Conservation (phyloP, 2,329 filamentous ascomycete genomes). For the Neonectria neomacrospora region DNA sequence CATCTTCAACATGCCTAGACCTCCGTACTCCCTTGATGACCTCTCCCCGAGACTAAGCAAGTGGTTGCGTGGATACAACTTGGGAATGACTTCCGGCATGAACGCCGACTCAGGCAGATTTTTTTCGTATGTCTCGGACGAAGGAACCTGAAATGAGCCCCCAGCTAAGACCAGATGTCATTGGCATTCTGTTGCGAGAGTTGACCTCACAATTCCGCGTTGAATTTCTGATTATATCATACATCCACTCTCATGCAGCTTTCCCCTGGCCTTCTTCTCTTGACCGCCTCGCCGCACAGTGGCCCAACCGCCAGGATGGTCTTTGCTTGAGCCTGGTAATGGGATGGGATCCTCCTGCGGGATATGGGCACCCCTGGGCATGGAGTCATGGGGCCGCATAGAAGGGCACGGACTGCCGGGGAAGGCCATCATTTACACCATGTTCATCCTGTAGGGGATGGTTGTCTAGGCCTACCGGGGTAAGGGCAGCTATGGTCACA, state of each 20-base stretch:
- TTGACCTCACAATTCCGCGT: slow-evolving; percentile 2
- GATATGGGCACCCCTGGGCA: slow-evolving; percentile 38
- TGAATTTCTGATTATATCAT: slow-evolving; percentile 23
- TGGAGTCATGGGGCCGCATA: slow-evolving; percentile 37
- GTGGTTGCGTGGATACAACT: slow-evolving; percentile 3
- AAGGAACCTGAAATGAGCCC: not conserved
- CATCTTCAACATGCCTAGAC: slow-evolving; percentile 24
- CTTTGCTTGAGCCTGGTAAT: slow-evolving; percentile 36
- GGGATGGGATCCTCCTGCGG: slow-evolving; percentile 40
- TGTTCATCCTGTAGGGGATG: slow-evolving; percentile 41
- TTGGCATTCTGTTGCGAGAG: not conserved
- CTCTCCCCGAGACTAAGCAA: slow-evolving; percentile 13
- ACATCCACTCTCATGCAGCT: slow-evolving; percentile 38
- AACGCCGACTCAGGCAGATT: slow-evolving; percentile 3
- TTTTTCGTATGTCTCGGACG: slow-evolving; percentile 12
- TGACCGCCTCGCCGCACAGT: slow-evolving; percentile 41
- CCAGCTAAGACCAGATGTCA: not conserved
- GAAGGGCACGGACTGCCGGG: slow-evolving; percentile 36
- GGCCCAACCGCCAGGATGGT: slow-evolving; percentile 39
- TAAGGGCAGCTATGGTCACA: slow-evolving; percentile 29
- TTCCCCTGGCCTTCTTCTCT: slow-evolving; percentile 28
- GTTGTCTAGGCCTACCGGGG: slow-evolving; percentile 35
- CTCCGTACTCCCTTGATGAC: slow-evolving; percentile 8
- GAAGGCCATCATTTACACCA: slow-evolving; percentile 32
- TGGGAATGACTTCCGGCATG: not conserved